Base-by-base conservation (phyloP, 345 rosid species). In the Barbarea vulgaris region DNA sequence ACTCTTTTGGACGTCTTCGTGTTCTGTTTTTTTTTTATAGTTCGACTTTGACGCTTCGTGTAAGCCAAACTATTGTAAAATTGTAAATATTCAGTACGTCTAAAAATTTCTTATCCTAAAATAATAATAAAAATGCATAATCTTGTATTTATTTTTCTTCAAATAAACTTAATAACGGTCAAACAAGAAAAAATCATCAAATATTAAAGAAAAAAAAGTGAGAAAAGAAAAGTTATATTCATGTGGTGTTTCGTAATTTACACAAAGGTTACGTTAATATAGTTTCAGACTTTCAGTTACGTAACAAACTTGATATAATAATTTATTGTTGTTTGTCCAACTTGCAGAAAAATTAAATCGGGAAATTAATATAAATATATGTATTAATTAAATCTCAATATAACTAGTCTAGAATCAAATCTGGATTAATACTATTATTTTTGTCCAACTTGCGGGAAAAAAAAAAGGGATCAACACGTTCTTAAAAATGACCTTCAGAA, bases 381-480 rank as follows among this genome's bases (percentile, higher is more conserved):
- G 22, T 31, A 64, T 18, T 54, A 24, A 9, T 39, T 39, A n/a
- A 46, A 24, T 24, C 36, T 56, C 18, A 39, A 41, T 27, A 9
- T 15, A 25, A 51, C 2, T 12, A 34, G 14, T 37, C 2, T 12
- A 34, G 14, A 21, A 21, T 3, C 8, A 34, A n/a, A 25, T 50
- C n/a, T 25, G 11, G 47, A 59, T 19, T 22, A 76, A 31, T 68
- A 61, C 31, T 13, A 52, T 41, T 66, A 65, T 54, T 44, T 39
- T 11, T 58, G 18, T 24, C 12, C 70, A 69, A 76, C 42, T 69
- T 61, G 75, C 68, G 22, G 6, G n/a, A 27, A 5, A 30, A 64
- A 37, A 47, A 73, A 33, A 74, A 56, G 60, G 22, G 22, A 56
- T 6, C 59, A 66, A 51, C 74, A 59, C 74, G 79, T 59, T 67